Conservation (phyloP, 208 protist species). For the Leishmania tropica region DNA sequence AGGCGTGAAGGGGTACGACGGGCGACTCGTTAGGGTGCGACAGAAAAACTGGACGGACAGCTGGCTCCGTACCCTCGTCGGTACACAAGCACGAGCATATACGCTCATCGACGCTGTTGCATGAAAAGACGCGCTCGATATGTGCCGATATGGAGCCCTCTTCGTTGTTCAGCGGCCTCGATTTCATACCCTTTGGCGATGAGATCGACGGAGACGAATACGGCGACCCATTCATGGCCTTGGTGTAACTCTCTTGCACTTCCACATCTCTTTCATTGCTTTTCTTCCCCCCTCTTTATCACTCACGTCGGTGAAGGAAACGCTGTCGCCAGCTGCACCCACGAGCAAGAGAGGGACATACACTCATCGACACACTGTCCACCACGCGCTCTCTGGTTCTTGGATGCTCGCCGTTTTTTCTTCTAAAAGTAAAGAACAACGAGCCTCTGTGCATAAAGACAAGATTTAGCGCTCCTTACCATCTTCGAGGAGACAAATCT, state of each 20-base stretch:
- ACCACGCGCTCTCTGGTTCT: background rate
- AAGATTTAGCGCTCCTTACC: background rate
- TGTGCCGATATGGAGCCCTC: background rate
- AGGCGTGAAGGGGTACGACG: background rate
- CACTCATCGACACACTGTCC: background rate
- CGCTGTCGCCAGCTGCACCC: background rate
- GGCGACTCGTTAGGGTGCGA: background rate
- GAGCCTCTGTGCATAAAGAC: background rate
- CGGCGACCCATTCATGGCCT: background rate
- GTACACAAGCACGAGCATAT: background rate
- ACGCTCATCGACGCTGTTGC: background rate
- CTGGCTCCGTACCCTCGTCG: background rate
- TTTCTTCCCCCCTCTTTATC: background rate
- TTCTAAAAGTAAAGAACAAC: background rate
- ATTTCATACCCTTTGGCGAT: background rate
- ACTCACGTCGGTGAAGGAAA: background rate
- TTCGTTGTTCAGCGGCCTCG: background rate
- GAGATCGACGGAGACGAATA: background rate
- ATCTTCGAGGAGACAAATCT: background rate
- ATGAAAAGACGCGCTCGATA: background rate
- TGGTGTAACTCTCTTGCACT: too few species aligned
- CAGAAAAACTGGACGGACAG: background rate
- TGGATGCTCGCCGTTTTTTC: background rate
- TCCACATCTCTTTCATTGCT: background rate
- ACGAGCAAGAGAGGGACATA: background rate